Conservation (phyloP, 2,329 filamentous ascomycete genomes). For the Raffaelea arxii region DNA sequence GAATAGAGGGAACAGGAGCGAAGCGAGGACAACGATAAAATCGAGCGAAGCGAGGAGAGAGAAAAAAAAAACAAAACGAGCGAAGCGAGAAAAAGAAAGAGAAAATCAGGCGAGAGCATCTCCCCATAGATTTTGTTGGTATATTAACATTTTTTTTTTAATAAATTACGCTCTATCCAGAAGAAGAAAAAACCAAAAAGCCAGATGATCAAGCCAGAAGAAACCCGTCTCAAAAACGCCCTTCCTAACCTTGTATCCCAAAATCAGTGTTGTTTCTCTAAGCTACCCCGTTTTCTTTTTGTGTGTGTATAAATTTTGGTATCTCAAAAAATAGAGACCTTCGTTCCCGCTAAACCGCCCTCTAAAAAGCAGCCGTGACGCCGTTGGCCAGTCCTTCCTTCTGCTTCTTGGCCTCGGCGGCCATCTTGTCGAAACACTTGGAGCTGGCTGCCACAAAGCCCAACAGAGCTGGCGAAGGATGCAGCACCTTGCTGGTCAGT, state of each 20-base stretch:
- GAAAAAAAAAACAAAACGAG: neutral
- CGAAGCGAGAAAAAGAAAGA: neutral
- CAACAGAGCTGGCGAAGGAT: conserved; percentile 30
- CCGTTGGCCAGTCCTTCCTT: neutral
- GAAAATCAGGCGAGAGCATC: neutral
- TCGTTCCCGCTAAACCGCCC: neutral
- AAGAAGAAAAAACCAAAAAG: neutral
- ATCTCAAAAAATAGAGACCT: neutral
- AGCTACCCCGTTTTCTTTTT: neutral
- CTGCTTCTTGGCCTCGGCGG: neutral
- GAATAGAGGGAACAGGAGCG: no score
- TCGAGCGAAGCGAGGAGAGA: no score
- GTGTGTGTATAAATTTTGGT: neutral
- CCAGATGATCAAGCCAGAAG: neutral
- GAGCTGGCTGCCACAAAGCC: conserved; percentile 9
- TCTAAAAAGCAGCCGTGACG: neutral
- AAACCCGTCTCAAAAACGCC: no score
- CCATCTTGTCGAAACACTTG: conserved; percentile 2
- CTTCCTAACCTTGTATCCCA: neutral
- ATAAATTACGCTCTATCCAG: neutral
- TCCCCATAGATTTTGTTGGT: neutral
- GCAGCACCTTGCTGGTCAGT: conserved; percentile 64
- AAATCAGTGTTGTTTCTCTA: neutral
- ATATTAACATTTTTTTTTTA: neutral
- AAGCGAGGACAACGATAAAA: no score